phyloP scores from a whole-genome alignment of 2,329 filamentous ascomycete genomes.

The Alternaria sp. region DNA sequence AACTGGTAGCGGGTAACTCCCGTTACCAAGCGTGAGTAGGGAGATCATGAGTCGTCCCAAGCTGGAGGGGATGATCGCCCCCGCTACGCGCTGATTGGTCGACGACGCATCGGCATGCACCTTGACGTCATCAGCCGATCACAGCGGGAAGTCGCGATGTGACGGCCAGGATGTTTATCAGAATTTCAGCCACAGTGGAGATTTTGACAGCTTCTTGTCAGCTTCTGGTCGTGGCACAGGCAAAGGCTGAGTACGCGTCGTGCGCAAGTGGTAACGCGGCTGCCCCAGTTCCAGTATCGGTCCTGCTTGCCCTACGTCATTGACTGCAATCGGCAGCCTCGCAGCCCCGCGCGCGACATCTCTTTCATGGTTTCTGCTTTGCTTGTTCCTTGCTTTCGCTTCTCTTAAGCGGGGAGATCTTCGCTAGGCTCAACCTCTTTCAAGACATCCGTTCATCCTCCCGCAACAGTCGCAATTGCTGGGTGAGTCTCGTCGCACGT shows the following conservation, averaged over 20 bases:
- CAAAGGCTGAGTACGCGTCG: conserved; percentile 15
- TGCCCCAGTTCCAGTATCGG: conserved; percentile 16
- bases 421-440: conserved; percentile 6
- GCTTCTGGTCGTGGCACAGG: conserved; percentile 13
- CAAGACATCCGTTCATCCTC: conserved; percentile 5
- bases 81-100: conserved; percentile 22
- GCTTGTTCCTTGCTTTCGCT: conserved; percentile 30
- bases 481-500: conserved; percentile 11
- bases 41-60: conserved; percentile 15
- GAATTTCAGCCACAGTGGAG: conserved; percentile 28
- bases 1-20: conserved; percentile 12
- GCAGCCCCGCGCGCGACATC: conserved; percentile 13
- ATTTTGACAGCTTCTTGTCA: conserved; percentile 10
- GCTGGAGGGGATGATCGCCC: conserved; percentile 15
- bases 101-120: conserved; percentile 2
- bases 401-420: conserved; percentile 16
- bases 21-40: conserved; percentile 7
- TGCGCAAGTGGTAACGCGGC: conserved; percentile 23
- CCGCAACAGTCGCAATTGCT: conserved; percentile 22
- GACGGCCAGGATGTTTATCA: conserved; percentile 15
- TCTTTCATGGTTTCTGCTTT: conserved; percentile 12
- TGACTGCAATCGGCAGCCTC: conserved; percentile 9
- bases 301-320: conserved; percentile 29
- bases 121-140: conserved; percentile 29
- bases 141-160: conserved; percentile 15